Evolutionary conservation across 495 filamentous ascomycete genomes (phyloP).

Genomic region (Xylaria sp.): DNA sequence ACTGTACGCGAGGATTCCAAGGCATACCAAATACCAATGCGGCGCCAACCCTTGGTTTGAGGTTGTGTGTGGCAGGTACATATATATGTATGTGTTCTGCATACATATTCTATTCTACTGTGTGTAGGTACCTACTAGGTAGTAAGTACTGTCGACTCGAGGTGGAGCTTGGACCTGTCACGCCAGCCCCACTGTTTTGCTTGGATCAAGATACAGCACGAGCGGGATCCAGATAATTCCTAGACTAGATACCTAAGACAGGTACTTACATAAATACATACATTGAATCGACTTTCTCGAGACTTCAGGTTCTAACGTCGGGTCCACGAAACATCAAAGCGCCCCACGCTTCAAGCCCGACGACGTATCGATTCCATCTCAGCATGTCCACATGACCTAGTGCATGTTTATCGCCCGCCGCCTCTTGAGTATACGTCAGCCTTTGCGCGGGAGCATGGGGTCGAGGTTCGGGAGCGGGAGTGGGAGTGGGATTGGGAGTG

Average conservation of each 20-base stretch:
- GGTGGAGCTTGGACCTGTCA: neutral
- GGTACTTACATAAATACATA: neutral
- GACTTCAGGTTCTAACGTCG: neutral
- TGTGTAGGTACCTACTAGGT: too few relatives aligned
- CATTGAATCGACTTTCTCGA: neutral
- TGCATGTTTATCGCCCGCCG: constrained; percentile 19
- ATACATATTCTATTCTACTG: too few relatives aligned
- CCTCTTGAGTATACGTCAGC: constrained; percentile 15
- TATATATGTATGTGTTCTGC: too few relatives aligned
- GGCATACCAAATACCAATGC: neutral
- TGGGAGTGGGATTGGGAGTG: neutral
- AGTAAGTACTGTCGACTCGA: neutral
- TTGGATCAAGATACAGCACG: too few relatives aligned
- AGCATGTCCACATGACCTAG: constrained; percentile 14
- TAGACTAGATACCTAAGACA: neutral
- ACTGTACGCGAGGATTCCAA: neutral
- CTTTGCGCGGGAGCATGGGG: constrained; percentile 26
- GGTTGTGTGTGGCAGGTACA: too few relatives aligned
- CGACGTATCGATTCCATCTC: neutral
- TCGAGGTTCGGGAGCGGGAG: constrained; percentile 8
- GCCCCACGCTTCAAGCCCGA: neutral
- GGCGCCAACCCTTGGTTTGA: too few relatives aligned
- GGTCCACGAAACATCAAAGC: neutral
- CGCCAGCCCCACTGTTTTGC: neutral
- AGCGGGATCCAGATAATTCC: neutral